Percentiles rank a stretch among this genome's conserved stretches.
These are phyloP conservation scores for Naganishia liquefaciens DNA, from an alignment of 1,284 basidiomycete species.

Conservation along the genomic window DNA sequence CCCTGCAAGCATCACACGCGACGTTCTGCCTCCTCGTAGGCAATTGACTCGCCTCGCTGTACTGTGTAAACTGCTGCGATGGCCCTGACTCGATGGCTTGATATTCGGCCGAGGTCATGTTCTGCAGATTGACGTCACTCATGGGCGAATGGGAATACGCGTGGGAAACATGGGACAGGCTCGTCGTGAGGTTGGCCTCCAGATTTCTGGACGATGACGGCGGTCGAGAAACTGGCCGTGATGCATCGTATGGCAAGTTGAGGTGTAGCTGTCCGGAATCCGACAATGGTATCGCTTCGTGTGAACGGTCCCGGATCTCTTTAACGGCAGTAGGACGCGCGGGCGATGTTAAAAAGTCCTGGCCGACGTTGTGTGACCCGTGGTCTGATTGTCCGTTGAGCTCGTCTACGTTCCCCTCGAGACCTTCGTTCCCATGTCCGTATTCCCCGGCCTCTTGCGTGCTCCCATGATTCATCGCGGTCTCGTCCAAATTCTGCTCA, in stretches of 20 bases:
- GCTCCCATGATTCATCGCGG: slow-evolving; percentile 6
- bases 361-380: background rate
- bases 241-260: background rate
- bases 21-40: slow-evolving; percentile 31
- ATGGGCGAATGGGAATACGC: background rate
- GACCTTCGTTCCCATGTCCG: background rate
- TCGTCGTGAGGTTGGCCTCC: background rate
- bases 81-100: background rate
- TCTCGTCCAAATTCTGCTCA: background rate
- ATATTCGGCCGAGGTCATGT: slow-evolving; percentile 5
- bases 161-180: background rate
- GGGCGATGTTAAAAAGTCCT: background rate
- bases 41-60: slow-evolving; percentile 9
- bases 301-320: background rate
- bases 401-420: background rate
- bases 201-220: background rate
- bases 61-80: background rate
- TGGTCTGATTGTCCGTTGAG: background rate
- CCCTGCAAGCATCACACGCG: slow-evolving; percentile 34
- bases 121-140: background rate
- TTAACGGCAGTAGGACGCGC: background rate
- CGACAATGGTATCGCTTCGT: background rate
- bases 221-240: background rate
- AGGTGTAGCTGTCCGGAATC: background rate
- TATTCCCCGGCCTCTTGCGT: background rate